Evolutionary conservation across 2,329 filamentous ascomycete species (phyloP).

Genomic region (Neonectria sp.): DNA sequence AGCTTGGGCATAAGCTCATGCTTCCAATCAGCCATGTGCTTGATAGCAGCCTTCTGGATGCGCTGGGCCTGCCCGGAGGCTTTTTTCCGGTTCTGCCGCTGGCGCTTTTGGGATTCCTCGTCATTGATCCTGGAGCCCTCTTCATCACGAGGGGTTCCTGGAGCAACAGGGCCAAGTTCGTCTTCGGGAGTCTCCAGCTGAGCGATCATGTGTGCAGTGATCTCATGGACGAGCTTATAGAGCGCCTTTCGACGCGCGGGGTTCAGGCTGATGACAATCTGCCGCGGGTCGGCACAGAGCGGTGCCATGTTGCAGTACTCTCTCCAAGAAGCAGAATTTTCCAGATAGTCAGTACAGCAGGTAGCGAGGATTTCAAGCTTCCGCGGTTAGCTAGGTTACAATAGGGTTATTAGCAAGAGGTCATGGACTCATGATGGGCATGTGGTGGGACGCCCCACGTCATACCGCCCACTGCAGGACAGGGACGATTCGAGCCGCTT

Average conservation of each 20-base stretch:
- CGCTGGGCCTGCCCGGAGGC: constrained; percentile 47
- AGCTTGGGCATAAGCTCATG: constrained; percentile 78
- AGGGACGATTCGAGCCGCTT: constrained; percentile 10
- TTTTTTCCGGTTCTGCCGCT: constrained; percentile 33
- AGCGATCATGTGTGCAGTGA: constrained; percentile 68
- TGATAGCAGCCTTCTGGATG: constrained; percentile 69
- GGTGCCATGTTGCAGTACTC: constrained; percentile 63
- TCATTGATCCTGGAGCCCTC: constrained; percentile 30
- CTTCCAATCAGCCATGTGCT: constrained; percentile 85
- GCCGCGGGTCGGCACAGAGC: constrained; percentile 68
- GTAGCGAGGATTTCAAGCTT: neutral
- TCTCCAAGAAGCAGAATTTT: neutral
- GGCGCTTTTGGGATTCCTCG: constrained; percentile 26
- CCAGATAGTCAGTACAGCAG: neutral
- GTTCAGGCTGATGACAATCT: constrained; percentile 69
- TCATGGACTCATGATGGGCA: constrained; percentile 6
- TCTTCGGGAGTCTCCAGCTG: constrained; percentile 61
- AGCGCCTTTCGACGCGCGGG: constrained; percentile 66
- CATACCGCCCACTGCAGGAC: constrained; percentile 24
- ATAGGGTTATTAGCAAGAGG: constrained; percentile 21
- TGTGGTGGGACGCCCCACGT: constrained; percentile 22
- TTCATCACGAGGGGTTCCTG: constrained; percentile 35
- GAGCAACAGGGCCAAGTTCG: constrained; percentile 49
- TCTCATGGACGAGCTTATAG: constrained; percentile 65
- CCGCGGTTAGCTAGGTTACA: constrained; percentile 10